Evolutionary conservation across 2,329 filamentous ascomycete species (phyloP).

Genomic region (Colletotrichum filicis): DNA sequence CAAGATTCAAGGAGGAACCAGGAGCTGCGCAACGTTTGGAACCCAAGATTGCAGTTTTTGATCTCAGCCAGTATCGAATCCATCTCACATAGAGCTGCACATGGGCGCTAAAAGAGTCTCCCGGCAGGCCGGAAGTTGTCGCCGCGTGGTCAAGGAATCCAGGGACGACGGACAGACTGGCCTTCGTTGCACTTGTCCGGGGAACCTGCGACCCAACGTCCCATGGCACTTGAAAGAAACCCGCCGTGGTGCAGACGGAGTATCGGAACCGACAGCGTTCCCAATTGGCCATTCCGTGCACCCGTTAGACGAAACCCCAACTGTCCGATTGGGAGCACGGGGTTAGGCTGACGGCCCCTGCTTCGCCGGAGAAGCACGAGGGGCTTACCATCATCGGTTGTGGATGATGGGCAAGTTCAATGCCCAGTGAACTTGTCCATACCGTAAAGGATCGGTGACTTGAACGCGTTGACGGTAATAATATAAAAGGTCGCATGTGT

Average conservation of each 20-base stretch:
- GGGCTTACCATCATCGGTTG: background rate
- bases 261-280: background rate
- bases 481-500: conserved; percentile 24
- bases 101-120: background rate
- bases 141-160: conserved; percentile 10
- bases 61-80: background rate
- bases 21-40: background rate
- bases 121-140: conserved; percentile 20
- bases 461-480: background rate
- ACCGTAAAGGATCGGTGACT: conserved; percentile 6
- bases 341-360: no score
- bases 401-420: background rate
- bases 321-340: background rate
- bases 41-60: conserved; percentile 2
- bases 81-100: background rate
- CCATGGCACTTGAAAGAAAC: background rate
- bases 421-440: background rate
- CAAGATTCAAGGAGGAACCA: background rate
- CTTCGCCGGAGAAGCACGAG: background rate
- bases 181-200: conserved; percentile 14
- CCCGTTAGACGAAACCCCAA: background rate
- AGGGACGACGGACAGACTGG: conserved; percentile 28
- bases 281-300: background rate
- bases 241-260: background rate
- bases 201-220: background rate